phyloP scores from a whole-genome alignment of 2,329 filamentous ascomycete species.

The Pestalotiopsis sp. region DNA sequence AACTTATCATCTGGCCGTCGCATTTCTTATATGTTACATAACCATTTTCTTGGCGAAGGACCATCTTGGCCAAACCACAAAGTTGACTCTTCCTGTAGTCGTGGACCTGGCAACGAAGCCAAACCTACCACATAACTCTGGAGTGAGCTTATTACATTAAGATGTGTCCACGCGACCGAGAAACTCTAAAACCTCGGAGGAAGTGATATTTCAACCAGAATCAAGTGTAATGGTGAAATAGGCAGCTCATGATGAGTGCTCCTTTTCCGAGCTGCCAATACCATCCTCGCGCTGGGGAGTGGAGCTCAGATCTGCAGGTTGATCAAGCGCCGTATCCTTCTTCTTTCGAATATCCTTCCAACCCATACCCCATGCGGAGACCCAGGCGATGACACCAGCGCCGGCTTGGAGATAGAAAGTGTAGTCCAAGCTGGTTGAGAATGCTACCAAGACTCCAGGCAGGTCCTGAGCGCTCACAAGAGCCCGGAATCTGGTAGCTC shows the following conservation, averaged over 20 bases:
- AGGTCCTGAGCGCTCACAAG: constrained; percentile 2
- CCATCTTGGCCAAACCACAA: too few relatives aligned
- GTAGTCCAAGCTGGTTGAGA: constrained; percentile 1
- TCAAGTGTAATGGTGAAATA: too few relatives aligned
- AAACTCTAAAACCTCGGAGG: too few relatives aligned
- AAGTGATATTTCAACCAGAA: too few relatives aligned
- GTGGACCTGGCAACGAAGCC: too few relatives aligned
- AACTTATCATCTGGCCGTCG: too few relatives aligned
- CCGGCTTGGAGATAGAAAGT: not conserved
- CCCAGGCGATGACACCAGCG: constrained; percentile 4
- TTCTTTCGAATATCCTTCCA: constrained; percentile 7
- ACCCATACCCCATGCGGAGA: constrained; percentile 9
- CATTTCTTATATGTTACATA: too few relatives aligned
- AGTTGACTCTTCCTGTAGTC: too few relatives aligned
- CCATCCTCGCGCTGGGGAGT: not conserved
- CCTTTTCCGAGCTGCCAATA: not conserved
- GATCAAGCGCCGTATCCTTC: not conserved
- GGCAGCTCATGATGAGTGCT: not conserved
- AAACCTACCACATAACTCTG: too few relatives aligned
- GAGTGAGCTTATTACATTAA: too few relatives aligned
- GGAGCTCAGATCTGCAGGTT: not conserved
- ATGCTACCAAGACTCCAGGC: not conserved
- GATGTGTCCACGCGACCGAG: too few relatives aligned
- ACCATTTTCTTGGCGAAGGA: too few relatives aligned
- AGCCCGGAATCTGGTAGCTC: constrained; percentile 8